Base-by-base conservation (phyloP, 352 stramenopile genomes). In the Thalassiosira mediterranea region DNA sequence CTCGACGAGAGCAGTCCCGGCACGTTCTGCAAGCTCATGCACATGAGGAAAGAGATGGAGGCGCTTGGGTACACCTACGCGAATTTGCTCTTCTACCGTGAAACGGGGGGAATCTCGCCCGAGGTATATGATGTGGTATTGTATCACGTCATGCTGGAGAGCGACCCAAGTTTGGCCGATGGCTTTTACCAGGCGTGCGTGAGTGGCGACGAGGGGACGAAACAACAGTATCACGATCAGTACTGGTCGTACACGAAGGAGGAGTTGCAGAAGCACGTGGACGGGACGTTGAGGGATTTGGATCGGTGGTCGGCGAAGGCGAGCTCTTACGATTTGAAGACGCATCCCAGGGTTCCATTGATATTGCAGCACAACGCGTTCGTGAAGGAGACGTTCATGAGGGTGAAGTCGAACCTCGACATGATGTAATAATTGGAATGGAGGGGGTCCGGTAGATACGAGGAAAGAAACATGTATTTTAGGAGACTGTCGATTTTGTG, bases 21-120 rank as follows among this genome's bases (percentile, higher is more conserved):
- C 28, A 84, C 53, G 5, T 84, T 84, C 48, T 84, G 76, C 54
- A 84, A 84, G 38, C 17, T 71, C 3, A 81, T 84, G 70, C 23
- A 76, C 19, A 23, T 72, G 31, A 23, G 49, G 44, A 47, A 67
- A 8, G 54, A 77, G 34, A 76, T 84, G 46, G 13, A 69, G 17
- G 63, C 65, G 11, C 28, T 84, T 26, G 71, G 71, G 21, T 84
- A 81, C 15, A 40, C 53, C 15, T 81, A 78, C 49, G 47, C 57
- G 7, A 47, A 80, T 19, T 40, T 84, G 51, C 32, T 84, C 5
- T 84, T 84, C 44, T 81, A 78, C 70, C 74, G 63, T 52, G 58
- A 83, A 13, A 78, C 65, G 5, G 76, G 76, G 7, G 76, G 81
- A n/a, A 69, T 84, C 49, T 63, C 76, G 15, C 53, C 46, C 8